A percentile compares a stretch with the other conserved stretches of the same genome.
Conservation (phyloP, 73 alveolate species). For the Uronychia setigera region DNA sequence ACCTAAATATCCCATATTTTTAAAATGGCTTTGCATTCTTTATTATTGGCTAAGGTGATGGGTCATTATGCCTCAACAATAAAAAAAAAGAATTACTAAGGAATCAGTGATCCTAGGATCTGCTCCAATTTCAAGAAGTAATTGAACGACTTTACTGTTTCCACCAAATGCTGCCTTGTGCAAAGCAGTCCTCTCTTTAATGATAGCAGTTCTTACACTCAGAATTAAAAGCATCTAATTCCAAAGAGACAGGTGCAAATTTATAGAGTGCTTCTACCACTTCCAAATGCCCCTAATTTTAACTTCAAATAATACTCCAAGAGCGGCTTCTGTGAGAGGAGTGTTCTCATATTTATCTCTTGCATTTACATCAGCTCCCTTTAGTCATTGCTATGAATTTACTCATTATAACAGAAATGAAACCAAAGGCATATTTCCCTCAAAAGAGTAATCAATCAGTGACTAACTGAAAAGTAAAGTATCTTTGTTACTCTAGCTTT, state of each 20-base stretch:
- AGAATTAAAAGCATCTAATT: neutral
- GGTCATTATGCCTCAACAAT: constrained; percentile 13
- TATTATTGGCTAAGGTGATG: neutral
- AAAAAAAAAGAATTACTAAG: neutral
- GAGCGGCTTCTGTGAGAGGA: constrained; percentile 35
- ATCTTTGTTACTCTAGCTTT: neutral
- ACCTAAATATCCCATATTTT: constrained; percentile 6
- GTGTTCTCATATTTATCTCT: constrained; percentile 13
- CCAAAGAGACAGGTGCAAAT: neutral
- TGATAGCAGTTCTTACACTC: neutral
- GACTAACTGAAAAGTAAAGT: neutral
- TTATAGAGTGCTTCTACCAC: neutral
- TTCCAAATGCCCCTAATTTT: neutral
- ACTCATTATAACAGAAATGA: neutral
- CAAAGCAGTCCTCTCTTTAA: constrained; percentile 28
- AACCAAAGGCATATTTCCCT: neutral
- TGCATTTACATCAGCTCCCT: constrained; percentile 15
- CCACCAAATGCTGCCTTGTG: constrained; percentile 43
- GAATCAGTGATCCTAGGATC: constrained; percentile 26
- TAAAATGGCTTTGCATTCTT: constrained; percentile 8
- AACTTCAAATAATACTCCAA: neutral
- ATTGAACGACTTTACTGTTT: constrained; percentile 7
- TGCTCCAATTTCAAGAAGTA: constrained; percentile 12
- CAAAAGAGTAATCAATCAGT: constrained; percentile 26
- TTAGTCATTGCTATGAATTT: neutral